Percentiles rank a stretch among this genome's conserved stretches.
These are phyloP conservation scores for Cystoderma amianthinum DNA, from an alignment of 768 basidiomycete species.

Conservation along the genomic window DNA sequence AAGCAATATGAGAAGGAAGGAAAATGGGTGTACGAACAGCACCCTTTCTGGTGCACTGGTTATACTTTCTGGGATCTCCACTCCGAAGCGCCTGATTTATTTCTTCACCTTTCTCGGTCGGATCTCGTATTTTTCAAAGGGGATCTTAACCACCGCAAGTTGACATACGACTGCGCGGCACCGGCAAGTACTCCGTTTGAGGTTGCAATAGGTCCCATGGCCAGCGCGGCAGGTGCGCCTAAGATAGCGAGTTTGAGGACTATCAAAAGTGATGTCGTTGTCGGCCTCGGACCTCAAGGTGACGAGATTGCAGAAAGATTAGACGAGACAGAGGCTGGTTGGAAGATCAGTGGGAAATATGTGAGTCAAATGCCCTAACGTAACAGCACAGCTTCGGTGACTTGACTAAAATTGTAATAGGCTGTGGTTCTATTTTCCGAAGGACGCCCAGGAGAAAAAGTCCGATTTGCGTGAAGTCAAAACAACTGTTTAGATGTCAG, in stretches of 20 bases:
- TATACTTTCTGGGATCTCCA: constrained; percentile 91
- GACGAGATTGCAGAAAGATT: constrained; percentile 69
- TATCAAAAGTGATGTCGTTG: constrained; percentile 94
- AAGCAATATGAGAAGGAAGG: constrained; percentile 91
- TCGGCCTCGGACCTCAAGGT: constrained; percentile 67
- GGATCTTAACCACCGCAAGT: constrained; percentile 87
- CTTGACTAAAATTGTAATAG: constrained; percentile 29
- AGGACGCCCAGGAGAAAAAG: constrained; percentile 84
- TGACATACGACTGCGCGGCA: constrained; percentile 83
- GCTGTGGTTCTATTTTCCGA: constrained; percentile 85
- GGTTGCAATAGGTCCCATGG: constrained; percentile 88
- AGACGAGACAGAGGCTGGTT: constrained; percentile 84
- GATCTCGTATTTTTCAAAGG: constrained; percentile 95
- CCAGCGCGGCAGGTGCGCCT: constrained; percentile 81
- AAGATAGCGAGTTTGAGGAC: constrained; percentile 83
- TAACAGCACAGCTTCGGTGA: background rate
- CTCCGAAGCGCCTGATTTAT: constrained; percentile 82
- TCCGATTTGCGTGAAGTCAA: constrained; percentile 53
- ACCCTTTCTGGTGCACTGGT: constrained; percentile 94
- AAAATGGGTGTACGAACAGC: constrained; percentile 91
- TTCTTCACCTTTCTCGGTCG: constrained; percentile 84
- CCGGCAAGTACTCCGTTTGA: constrained; percentile 86
- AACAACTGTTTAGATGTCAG: background rate
- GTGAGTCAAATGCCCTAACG: constrained; percentile 35
- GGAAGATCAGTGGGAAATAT: constrained; percentile 98